Conservation (phyloP, 2,329 filamentous ascomycete species). For the Lasiodiplodia sp. region DNA sequence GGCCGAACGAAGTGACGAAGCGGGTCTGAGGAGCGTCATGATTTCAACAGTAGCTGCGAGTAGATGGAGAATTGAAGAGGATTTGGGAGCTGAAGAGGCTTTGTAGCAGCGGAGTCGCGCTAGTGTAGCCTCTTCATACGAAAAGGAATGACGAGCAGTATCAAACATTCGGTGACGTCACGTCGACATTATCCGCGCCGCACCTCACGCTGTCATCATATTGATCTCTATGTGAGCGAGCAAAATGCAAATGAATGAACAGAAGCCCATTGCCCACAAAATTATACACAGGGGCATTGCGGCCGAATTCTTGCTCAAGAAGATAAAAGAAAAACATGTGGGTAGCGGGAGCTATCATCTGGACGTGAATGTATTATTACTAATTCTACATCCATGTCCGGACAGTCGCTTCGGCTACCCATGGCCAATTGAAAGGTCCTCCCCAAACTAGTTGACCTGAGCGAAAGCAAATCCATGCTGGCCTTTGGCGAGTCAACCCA, state of each 20-base stretch:
- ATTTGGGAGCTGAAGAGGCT: neutral
- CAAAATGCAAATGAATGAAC: neutral
- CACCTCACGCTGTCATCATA: too few relatives aligned
- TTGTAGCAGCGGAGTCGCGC: conserved; percentile 9
- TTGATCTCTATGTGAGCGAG: neutral
- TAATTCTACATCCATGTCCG: neutral
- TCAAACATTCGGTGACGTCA: conserved; percentile 12
- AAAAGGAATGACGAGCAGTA: conserved; percentile 8
- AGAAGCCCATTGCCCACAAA: too few relatives aligned
- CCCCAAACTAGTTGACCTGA: too few relatives aligned
- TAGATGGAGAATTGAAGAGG: neutral
- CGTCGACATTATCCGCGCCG: conserved; percentile 9
- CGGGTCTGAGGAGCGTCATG: conserved; percentile 44
- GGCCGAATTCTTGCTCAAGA: too few relatives aligned
- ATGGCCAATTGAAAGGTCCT: neutral
- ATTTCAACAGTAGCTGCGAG: neutral
- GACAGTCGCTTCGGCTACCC: neutral
- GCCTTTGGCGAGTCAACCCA: neutral
- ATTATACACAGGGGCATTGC: too few relatives aligned
- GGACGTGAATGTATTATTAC: neutral
- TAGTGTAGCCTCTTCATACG: conserved; percentile 2
- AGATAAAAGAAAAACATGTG: too few relatives aligned
- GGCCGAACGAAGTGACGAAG: conserved; percentile 39
- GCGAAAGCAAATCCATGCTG: too few relatives aligned
- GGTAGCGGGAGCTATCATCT: too few relatives aligned